Evolutionary conservation across 129 eudicot genomes (phyloP).

Genomic region (Flaveria ramosissima): DNA sequence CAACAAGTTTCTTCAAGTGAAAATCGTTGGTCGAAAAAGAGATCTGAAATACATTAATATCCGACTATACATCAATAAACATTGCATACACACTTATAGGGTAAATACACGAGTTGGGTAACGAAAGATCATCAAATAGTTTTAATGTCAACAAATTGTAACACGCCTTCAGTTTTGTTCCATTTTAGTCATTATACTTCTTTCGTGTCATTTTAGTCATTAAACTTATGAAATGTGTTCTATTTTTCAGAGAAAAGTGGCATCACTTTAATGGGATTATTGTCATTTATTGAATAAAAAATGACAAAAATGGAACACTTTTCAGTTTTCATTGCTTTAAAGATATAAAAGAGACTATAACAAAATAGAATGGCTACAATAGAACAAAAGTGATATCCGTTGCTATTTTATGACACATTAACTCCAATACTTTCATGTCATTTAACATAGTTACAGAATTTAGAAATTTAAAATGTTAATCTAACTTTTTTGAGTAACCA

Average conservation of each 20-base stretch:
- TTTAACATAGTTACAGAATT: too few species aligned
- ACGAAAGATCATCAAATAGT: neutral
- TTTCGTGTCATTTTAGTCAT: neutral
- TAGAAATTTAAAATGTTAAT: too few species aligned
- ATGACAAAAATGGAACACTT: too few species aligned
- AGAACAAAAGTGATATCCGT: too few species aligned
- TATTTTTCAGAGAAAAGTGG: neutral
- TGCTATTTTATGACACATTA: too few species aligned
- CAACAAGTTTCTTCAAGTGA: conserved; percentile 1
- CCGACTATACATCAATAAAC: neutral
- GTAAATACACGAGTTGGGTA: too few species aligned
- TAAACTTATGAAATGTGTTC: neutral
- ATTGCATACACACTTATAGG: neutral
- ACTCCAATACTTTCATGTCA: too few species aligned
- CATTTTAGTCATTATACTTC: neutral
- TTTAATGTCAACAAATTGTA: neutral
- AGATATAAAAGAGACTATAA: too few species aligned
- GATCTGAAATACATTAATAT: conserved; percentile 17
- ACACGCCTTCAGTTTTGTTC: neutral
- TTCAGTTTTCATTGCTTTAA: too few species aligned
- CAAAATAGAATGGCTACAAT: too few species aligned
- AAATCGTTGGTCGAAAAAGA: neutral
- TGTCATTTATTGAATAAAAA: too few species aligned
- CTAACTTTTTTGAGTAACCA: too few species aligned
- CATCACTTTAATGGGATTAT: neutral